phyloP scores from a whole-genome alignment of 169 alveolate genomes.

The Plasmodium sp. region DNA sequence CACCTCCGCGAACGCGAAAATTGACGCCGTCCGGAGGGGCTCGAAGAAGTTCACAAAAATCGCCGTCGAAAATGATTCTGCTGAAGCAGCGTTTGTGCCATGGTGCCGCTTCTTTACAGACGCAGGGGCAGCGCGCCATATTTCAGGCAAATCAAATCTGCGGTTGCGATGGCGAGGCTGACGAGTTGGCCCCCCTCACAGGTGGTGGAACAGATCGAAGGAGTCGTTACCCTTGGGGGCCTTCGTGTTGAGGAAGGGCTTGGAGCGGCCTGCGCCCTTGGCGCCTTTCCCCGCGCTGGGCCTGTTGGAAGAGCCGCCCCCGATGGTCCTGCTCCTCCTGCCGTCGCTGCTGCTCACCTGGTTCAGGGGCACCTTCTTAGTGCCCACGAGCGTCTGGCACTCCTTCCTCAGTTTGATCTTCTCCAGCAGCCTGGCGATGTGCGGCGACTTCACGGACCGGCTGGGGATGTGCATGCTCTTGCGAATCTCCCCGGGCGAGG shows the following conservation, averaged over 20 bases:
- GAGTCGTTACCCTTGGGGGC: neutral
- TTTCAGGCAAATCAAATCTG: no score
- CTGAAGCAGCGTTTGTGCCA: no score
- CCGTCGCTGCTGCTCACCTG: slow-evolving; percentile 22
- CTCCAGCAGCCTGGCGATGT: slow-evolving; percentile 56
- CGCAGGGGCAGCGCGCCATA: no score
- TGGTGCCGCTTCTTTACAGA: no score
- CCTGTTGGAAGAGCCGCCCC: neutral
- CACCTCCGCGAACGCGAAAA: neutral
- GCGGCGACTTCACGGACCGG: slow-evolving; percentile 64
- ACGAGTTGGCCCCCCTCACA: neutral
- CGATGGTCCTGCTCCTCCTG: slow-evolving; percentile 17
- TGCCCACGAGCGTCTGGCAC: slow-evolving; percentile 35
- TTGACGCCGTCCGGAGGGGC: neutral
- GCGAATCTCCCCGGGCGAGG: slow-evolving; percentile 44
- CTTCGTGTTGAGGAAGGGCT: neutral
- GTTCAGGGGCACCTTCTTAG: slow-evolving; percentile 31
- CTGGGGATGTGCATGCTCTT: slow-evolving; percentile 35
- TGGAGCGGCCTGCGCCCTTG: neutral
- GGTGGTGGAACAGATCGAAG: slow-evolving; percentile 68
- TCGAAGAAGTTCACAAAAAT: neutral
- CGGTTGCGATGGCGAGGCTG: no score
- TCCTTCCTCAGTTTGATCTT: slow-evolving; percentile 57
- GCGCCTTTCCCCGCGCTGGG: neutral
- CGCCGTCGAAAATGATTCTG: neutral